Evolutionary conservation across 331 rosid species (phyloP).

Genomic region (Arachis monticola): DNA sequence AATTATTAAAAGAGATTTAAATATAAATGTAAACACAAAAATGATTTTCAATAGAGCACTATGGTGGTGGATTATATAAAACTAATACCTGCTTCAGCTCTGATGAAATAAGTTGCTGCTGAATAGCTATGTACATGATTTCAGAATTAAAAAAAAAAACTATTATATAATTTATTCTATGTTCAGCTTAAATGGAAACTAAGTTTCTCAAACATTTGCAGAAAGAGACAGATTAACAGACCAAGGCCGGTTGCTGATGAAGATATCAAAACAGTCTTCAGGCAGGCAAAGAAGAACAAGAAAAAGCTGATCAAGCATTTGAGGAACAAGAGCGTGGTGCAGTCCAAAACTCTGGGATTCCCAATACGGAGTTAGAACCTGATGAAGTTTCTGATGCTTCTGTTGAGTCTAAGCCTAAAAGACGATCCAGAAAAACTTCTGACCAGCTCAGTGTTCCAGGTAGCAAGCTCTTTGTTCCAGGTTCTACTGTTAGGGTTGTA

Average conservation of each 20-base stretch:
- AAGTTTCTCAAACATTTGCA: conserved; percentile 41
- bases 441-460: conserved; percentile 34
- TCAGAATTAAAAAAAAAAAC: conserved; percentile 15
- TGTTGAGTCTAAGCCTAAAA: conserved; percentile 57
- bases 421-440: conserved; percentile 50
- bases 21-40: too few relatives aligned
- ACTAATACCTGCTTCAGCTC: conserved; percentile 8
- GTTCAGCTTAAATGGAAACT: conserved; percentile 30
- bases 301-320: conserved; percentile 66
- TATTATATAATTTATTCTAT: not conserved
- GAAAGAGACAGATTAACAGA: conserved; percentile 79
- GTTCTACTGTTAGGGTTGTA: conserved; percentile 68
- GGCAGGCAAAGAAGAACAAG: conserved; percentile 76
- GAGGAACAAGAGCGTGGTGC: conserved; percentile 61
- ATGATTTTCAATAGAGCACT: too few relatives aligned
- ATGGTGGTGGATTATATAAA: not conserved
- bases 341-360: conserved; percentile 36
- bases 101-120: conserved; percentile 28
- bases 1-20: too few relatives aligned
- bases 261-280: conserved; percentile 78
- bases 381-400: conserved; percentile 37
- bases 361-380: conserved; percentile 36
- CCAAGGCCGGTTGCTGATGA: conserved; percentile 70
- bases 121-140: not conserved
- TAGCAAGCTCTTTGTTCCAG: conserved; percentile 51